Conservation (phyloP, 2,329 filamentous ascomycete species). For the Aulographum hederae region DNA sequence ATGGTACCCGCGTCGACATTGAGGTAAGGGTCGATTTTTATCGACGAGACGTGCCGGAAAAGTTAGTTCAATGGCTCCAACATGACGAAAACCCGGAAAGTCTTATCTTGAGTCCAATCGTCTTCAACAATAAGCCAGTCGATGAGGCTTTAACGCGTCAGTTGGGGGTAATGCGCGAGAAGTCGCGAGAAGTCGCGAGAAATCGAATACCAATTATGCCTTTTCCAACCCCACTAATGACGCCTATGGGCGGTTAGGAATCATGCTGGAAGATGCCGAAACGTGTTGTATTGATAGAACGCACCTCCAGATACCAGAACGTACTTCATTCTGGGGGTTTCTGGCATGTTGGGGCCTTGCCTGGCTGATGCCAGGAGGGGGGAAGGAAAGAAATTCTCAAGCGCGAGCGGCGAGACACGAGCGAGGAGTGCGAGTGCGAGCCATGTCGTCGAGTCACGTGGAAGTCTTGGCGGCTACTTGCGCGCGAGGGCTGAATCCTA, state of each 20-base stretch:
- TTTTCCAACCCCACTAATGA: constrained; percentile 42
- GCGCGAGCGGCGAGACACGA: too few species aligned
- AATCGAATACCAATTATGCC: constrained; percentile 44
- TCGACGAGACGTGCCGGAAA: constrained; percentile 37
- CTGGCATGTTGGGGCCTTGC: not conserved
- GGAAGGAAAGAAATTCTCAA: constrained; percentile 4
- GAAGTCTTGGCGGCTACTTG: too few species aligned
- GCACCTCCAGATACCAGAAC: constrained; percentile 6
- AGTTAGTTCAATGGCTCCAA: constrained; percentile 9
- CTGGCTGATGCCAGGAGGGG: not conserved
- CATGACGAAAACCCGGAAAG: constrained; percentile 5
- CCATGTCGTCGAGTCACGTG: too few species aligned
- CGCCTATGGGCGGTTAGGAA: constrained; percentile 16
- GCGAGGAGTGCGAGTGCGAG: too few species aligned
- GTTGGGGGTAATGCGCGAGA: constrained; percentile 7
- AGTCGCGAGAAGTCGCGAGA: constrained; percentile 1
- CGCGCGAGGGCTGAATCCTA: too few species aligned
- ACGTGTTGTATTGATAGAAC: not conserved
- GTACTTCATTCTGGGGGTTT: constrained; percentile 5
- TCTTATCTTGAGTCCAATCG: constrained; percentile 57
- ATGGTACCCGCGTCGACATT: constrained; percentile 61
- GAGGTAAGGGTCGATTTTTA: constrained; percentile 58
- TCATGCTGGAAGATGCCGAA: too few species aligned
- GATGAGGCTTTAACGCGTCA: constrained; percentile 39
- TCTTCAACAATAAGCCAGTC: constrained; percentile 61